Base-by-base conservation (phyloP, 306 rosid genomes). In the Amphicarpaea edgeworthii region DNA sequence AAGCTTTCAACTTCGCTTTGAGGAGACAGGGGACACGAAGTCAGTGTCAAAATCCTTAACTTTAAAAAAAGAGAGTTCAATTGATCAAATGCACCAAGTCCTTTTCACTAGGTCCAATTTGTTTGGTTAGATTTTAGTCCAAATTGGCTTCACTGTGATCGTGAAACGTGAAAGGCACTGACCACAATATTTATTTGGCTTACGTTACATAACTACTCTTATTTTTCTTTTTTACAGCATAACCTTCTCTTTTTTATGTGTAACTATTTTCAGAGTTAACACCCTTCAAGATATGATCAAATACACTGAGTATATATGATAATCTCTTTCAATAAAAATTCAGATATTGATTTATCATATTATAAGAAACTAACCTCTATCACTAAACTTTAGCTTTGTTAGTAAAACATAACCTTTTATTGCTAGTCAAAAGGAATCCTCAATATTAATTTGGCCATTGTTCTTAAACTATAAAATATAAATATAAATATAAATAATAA, bases 61-160 rank as follows among this genome's bases (percentile, higher is more conserved):
- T 50, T 45, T 12, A 68, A 68, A 54, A 54, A 17, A 46, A 12
- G 40, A 40, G 12, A 8, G 19, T 20, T 59, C 32, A 46, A 43
- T 9, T 12, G 45, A 41, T 47, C 64, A 75, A n/a, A 49, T 26
- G 5, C 14, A 19, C 23, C 5, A 61, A 14, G 38, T 64, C 79
- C 6, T 79, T 62, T 68, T 47, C 64, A 2, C 15, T 41, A 21
- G 28, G 62, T 77, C 61, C 61, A 73, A 28, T 26, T 73, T 6
- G 58, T 60, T 62, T 23, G 87, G 83, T 72, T 76, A 4, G 47
- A 19, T 68, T 79, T 21, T 10, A 8, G 30, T 51, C 67, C 77
- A 16, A 75, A 37, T 47, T 65, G 60, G 46, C 77, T 83, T 64
- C 17, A 50, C 9, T 1, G 4, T 40, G 19, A 57, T 6, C 54